Evolutionary conservation across 305 asterid species (phyloP), one percentile per base, ranked within the genome.

Genomic region (Fraxinus nigra): DNA sequence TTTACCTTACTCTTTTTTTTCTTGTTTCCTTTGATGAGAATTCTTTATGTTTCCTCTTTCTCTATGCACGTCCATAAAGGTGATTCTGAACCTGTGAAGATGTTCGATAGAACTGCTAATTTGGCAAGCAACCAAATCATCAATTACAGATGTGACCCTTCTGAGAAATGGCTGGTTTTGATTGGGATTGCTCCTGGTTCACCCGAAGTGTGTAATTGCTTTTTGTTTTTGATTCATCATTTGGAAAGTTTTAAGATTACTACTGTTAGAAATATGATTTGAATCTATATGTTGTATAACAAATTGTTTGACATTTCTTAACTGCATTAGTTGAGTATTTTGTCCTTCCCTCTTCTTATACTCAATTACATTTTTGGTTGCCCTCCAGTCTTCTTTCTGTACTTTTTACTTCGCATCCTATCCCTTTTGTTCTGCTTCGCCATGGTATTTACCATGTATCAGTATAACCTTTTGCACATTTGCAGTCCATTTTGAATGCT

Each of bases 101-200:
- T 96, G 94, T 96, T 96, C 84, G 99, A 96, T 80, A 93, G 99
- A 90, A 88, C 98, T 16, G 97, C 97, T 82, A 96, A 94, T 87
- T 85, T 94, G 79, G 86, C 98, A 76, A 96, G 89, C 92, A 94
- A 96, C 82, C 98, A 94, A 84, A 93, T 96, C 61, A 96, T 94
- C 85, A 96, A 94, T 89, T 96, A 96, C 87, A 89, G 91, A 80
- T 94, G 98, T 8, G 99, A 96, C 84, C 97, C 98, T 81, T 89
- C 98, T 72, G 99, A 94, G 88, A 94, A 96, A 87, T 97, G 99
- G 98, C 84, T 97, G 98, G 98, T 94, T 86, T 87, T 97, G 92
- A 91, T 94, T 84, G 99, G 99, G 67, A 94, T 93, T 61, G 98
- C 98, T 78, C 98, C 98, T 85, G 99, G 99, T 80, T 91, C 97